Evolutionary conservation across 805 yeast genomes (phyloP).

Genomic region (Barnettozyma sp.): DNA sequence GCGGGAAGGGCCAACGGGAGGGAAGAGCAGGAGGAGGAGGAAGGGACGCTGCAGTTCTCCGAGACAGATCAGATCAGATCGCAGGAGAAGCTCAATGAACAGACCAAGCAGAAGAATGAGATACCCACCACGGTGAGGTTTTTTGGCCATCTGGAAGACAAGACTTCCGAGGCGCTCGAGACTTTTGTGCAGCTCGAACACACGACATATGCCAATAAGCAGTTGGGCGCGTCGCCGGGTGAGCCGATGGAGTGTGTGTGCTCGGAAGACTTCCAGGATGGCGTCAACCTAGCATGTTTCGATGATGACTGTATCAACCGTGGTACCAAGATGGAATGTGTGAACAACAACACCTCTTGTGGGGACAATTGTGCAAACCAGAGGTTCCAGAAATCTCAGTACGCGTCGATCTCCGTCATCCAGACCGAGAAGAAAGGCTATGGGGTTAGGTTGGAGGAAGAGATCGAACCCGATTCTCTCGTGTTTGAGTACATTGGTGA

Average conservation of each 20-base stretch:
- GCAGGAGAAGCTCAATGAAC: slow-evolving; percentile 12
- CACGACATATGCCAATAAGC: slow-evolving; percentile 56
- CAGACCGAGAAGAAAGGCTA: slow-evolving; percentile 81
- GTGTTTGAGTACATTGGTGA: slow-evolving; percentile 93
- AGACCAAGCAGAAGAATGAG: slow-evolving; percentile 14
- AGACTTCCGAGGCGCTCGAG: slow-evolving; percentile 59
- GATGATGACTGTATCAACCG: slow-evolving; percentile 89
- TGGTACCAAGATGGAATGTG: slow-evolving; percentile 88
- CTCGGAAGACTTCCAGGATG: slow-evolving; percentile 39
- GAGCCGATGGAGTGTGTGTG: slow-evolving; percentile 93
- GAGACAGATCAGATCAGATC: slow-evolving; percentile 18
- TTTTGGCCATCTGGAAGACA: slow-evolving; percentile 39
- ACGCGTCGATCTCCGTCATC: slow-evolving; percentile 74
- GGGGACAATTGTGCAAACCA: slow-evolving; percentile 81
- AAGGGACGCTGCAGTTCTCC: slow-evolving; percentile 14
- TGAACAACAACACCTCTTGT: slow-evolving; percentile 58
- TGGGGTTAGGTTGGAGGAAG: slow-evolving; percentile 70
- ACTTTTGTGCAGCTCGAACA: slow-evolving; percentile 50
- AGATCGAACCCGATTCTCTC: slow-evolving; percentile 57
- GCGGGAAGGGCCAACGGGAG: too few species aligned
- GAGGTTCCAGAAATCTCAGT: slow-evolving; percentile 72
- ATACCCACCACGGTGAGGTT: slow-evolving; percentile 19
- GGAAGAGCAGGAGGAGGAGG: slow-evolving; percentile 7
- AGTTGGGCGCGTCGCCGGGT: slow-evolving; percentile 63
- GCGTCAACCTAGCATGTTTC: slow-evolving; percentile 63